These are phyloP conservation scores for Lipomyces oligophaga DNA, from an alignment of 805 yeast species.

Conservation along the genomic window DNA sequence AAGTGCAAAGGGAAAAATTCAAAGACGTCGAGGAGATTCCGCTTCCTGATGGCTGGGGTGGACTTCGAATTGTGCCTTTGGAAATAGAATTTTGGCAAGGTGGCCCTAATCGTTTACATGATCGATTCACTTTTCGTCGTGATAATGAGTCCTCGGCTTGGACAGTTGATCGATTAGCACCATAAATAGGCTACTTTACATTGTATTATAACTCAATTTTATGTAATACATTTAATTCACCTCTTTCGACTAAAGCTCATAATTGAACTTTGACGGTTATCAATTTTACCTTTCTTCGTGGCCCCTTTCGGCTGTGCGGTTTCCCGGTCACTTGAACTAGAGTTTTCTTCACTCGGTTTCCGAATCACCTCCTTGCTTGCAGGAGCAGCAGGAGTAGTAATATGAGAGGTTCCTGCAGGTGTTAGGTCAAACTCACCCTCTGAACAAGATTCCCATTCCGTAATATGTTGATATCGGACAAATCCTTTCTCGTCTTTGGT, in stretches of 20 bases:
- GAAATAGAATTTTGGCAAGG: slow-evolving; percentile 99
- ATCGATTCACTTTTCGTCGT: slow-evolving; percentile 49
- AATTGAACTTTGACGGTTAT: slow-evolving; percentile 16
- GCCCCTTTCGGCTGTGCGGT: slow-evolving; percentile 1
- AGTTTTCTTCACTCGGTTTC: neutral
- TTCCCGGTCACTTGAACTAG: neutral
- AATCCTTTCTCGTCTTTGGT: slow-evolving; percentile 17
- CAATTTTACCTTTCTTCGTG: neutral
- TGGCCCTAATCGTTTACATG: slow-evolving; percentile 82
- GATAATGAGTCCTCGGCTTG: slow-evolving; percentile 17
- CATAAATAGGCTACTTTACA: slow-evolving; percentile 3
- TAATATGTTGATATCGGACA: slow-evolving; percentile 3
- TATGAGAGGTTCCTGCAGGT: neutral
- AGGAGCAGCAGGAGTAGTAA: neutral
- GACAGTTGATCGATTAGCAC: slow-evolving; percentile 22
- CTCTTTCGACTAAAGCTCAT: slow-evolving; percentile 18
- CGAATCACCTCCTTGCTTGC: neutral
- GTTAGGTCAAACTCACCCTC: slow-evolving; percentile 15
- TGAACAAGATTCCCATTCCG: slow-evolving; percentile 16
- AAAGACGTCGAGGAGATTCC: slow-evolving; percentile 64
- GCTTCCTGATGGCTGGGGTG: slow-evolving; percentile 96
- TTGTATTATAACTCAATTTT: neutral
- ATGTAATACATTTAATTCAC: neutral
- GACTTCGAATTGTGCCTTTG: slow-evolving; percentile 78
- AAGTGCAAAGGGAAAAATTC: slow-evolving; percentile 52